A percentile compares a stretch with the other conserved stretches of the same genome.
phyloP scores from a whole-genome alignment of 768 basidiomycete species.

The Serpula lacrymans region DNA sequence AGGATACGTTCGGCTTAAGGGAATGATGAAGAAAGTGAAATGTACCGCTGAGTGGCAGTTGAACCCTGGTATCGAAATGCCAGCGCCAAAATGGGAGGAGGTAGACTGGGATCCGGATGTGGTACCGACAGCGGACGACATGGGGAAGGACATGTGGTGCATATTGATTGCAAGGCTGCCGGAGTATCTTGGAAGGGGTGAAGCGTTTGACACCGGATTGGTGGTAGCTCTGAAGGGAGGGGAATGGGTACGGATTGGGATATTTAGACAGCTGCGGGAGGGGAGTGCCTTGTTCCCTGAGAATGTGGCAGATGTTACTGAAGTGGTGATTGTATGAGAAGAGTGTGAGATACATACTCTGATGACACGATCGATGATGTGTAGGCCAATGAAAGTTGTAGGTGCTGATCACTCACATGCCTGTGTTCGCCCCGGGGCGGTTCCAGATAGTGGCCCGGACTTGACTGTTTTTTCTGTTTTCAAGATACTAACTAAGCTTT shows the following conservation, averaged over 20 bases:
- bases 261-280: conserved; percentile 3
- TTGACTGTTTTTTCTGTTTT: too few species aligned
- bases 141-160: conserved; percentile 1
- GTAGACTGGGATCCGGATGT: conserved; percentile 3
- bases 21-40: conserved; percentile 2
- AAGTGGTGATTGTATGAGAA: too few species aligned
- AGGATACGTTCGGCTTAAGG: conserved; percentile 1
- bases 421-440: too few species aligned
- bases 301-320: not conserved
- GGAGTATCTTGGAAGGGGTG: not conserved
- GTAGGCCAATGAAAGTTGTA: too few species aligned
- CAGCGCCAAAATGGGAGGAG: conserved; percentile 1
- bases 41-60: conserved; percentile 2
- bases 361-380: too few species aligned
- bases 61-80: conserved; percentile 2
- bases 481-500: too few species aligned
- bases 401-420: too few species aligned
- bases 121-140: not conserved
- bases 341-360: too few species aligned
- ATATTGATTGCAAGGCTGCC: conserved; percentile 2
- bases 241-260: conserved; percentile 3
- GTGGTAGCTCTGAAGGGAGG: not conserved
- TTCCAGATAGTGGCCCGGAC: too few species aligned
- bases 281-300: conserved; percentile 1
- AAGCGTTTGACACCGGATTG: conserved; percentile 3